A percentile compares a stretch with the other conserved stretches of the same genome.
phyloP scores from a whole-genome alignment of 2,329 filamentous ascomycete genomes.

The Pseudohalonectria lignicola region DNA sequence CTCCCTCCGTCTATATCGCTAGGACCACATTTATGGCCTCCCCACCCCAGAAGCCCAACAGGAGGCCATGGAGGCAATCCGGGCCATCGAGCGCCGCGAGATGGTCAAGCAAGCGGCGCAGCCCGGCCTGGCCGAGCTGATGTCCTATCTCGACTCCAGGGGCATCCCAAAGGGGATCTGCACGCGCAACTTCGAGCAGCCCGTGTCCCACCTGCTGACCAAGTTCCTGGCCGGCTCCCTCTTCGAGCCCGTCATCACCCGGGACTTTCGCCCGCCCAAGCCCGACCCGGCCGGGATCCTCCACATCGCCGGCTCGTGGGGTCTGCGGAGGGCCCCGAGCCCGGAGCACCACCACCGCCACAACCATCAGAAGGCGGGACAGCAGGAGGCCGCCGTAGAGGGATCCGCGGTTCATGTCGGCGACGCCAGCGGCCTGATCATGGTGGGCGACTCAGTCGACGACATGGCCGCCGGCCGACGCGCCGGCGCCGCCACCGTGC shows the following conservation, averaged over 20 bases:
- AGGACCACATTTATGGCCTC: constrained; percentile 65
- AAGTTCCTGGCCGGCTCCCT: constrained; percentile 60
- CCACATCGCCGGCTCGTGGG: constrained; percentile 74
- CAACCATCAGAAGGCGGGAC: not conserved
- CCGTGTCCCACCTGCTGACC: constrained; percentile 61
- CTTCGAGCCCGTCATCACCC: constrained; percentile 73
- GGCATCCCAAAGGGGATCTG: constrained; percentile 72
- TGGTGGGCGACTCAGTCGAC: constrained; percentile 75
- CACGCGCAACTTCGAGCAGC: constrained; percentile 84
- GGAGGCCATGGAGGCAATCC: constrained; percentile 61
- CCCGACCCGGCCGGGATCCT: constrained; percentile 80
- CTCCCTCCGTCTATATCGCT: not conserved
- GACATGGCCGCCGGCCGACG: constrained; percentile 81
- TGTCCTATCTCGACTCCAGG: constrained; percentile 66
- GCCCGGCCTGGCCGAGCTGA: constrained; percentile 65
- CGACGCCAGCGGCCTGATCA: constrained; percentile 41
- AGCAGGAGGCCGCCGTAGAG: constrained; percentile 11
- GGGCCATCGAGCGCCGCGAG: constrained; percentile 66
- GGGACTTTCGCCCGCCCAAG: constrained; percentile 75
- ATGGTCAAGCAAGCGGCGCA: constrained; percentile 77
- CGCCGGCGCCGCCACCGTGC: constrained; percentile 82
- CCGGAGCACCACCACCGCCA: not conserved
- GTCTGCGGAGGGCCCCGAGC: constrained; percentile 25
- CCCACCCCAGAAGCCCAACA: constrained; percentile 46
- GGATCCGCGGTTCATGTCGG: constrained; percentile 11